Evolutionary conservation across 2,329 filamentous ascomycete species (phyloP).

Genomic region (Daldinia sp.): DNA sequence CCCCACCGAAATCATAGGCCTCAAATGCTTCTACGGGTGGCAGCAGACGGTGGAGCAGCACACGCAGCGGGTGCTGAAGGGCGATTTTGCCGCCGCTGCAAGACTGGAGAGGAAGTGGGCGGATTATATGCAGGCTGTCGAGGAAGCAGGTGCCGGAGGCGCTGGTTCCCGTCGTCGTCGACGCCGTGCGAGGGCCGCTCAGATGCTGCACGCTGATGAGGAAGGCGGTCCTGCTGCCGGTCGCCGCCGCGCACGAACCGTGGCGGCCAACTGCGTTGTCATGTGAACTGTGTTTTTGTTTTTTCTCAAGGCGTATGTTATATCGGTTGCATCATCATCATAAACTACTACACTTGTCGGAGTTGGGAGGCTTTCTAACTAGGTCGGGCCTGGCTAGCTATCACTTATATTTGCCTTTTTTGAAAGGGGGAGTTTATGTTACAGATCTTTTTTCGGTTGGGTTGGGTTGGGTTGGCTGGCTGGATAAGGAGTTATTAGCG

Average conservation of each 20-base stretch:
- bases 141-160: conserved; percentile 81
- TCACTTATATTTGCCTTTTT: conserved; percentile 14
- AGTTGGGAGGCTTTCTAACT: conserved; percentile 20
- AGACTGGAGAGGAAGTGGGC: conserved; percentile 93
- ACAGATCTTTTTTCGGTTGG: background rate
- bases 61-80: conserved; percentile 83
- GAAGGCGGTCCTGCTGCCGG: conserved; percentile 73
- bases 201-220: conserved; percentile 83
- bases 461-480: conserved; percentile 3
- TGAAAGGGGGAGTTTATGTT: conserved; percentile 7
- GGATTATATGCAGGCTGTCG: conserved; percentile 91
- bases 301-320: conserved; percentile 23
- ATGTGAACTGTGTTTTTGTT: conserved; percentile 65
- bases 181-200: conserved; percentile 83
- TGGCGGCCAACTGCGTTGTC: conserved; percentile 67
- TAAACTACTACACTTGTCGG: conserved; percentile 12
- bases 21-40: conserved; percentile 96
- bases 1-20: conserved; percentile 81
- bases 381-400: conserved; percentile 22
- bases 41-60: conserved; percentile 96
- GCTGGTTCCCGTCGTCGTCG: conserved; percentile 76
- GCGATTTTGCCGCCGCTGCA: conserved; percentile 78
- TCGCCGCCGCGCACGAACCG: conserved; percentile 72
- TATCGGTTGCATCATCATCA: conserved; percentile 31
- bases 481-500: background rate